Evolutionary conservation across 345 rosid genomes (phyloP).

Genomic region (Rhodamnia rubescens): DNA sequence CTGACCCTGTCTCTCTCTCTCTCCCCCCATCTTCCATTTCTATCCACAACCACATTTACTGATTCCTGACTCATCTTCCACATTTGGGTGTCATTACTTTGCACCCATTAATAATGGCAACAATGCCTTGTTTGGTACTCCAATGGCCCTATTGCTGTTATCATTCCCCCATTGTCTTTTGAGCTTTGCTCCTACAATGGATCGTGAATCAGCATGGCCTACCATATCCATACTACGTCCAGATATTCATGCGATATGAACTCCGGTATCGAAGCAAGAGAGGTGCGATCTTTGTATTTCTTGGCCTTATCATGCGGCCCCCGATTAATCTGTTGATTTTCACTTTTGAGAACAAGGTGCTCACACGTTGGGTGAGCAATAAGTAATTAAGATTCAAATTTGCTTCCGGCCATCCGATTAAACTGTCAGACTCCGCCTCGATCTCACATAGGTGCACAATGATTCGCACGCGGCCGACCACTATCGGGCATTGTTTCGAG

Average conservation of each 20-base stretch:
- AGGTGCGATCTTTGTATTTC: background rate
- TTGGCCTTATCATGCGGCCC: background rate
- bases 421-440: background rate
- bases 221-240: background rate
- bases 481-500: background rate
- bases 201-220: background rate
- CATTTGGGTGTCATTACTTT: background rate
- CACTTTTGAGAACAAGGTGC: background rate
- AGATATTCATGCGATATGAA: background rate
- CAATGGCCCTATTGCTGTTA: background rate
- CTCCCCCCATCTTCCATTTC: constrained; percentile 1
- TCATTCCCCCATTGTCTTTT: background rate
- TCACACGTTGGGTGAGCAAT: background rate
- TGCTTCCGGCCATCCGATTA: background rate
- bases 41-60: constrained; percentile 1
- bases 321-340: background rate
- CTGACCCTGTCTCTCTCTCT: background rate
- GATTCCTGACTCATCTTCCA: constrained; percentile 42
- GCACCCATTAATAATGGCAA: background rate
- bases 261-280: background rate
- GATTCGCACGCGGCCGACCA: background rate
- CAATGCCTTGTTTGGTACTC: background rate
- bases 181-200: background rate
- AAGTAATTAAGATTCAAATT: background rate
- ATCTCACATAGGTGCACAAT: background rate